Evolutionary conservation across 2,329 filamentous ascomycete genomes (phyloP), one percentile per base, ranked within the genome.

Genomic region (Arthrobotrys pseudoclavata): DNA sequence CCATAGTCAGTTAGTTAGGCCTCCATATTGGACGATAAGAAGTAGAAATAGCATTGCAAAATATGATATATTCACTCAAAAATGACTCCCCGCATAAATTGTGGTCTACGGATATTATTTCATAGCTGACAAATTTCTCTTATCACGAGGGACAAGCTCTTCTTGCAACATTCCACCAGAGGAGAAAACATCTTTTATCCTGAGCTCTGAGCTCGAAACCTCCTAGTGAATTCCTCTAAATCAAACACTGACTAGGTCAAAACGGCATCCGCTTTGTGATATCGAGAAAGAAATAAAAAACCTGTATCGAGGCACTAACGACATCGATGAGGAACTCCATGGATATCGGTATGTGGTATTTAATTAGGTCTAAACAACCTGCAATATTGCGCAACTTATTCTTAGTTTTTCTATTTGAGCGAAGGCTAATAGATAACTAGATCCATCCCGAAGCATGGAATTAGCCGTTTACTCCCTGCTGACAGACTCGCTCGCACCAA

Each of bases 161-260:
- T 55, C 50, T 5, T 55, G 50, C 50, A 55, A 55, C 50, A 55
- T 55, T 34, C 50, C 50, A 34, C 29, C 13, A n/a, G 15, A 13
- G 50, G 7, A 3, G 26, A 18, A 12, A 34, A 10, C 31, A 34
- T 26, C 13, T 34, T 6, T 55, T 55, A 6, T 4, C 7, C n/a
- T n/a, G n/a, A n/a, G n/a, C n/a, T n/a, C n/a, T n/a, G n/a, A n/a
- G n/a, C 12, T 34, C 31, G 31, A 34, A 53, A 12, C 31, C 29
- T 20, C 6, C 18, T 40, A 22, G 2, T 31, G n/a, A n/a, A 40
- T 0, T 9, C 52, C 10, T 55, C n/a, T 9, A 34, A 37, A 13
- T 9, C 15, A 40, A 37, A 37, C 1, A 40, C 13, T 22, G 22
- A 57, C n/a, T 18, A 57, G 3, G 6, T 15, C 6, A 53, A 53